Percentiles rank a stretch among this genome's conserved stretches.
Conservation (phyloP, 2,329 filamentous ascomycete species). For the Chrysosphaeria jannelii region DNA sequence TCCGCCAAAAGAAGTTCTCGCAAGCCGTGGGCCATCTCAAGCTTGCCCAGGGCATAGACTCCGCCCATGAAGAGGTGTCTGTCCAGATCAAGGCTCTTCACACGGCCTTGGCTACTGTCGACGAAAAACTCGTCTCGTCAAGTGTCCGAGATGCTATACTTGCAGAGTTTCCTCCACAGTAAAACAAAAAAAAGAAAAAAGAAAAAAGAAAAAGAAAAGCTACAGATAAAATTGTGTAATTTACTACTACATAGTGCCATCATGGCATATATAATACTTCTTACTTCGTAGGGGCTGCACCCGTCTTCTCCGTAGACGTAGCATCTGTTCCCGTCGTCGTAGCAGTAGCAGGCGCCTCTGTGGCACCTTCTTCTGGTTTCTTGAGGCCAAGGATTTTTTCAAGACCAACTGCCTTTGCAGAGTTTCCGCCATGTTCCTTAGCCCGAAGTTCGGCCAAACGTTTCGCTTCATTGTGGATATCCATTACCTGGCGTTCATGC, state of each 20-base stretch:
- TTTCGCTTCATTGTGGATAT: slow-evolving; percentile 76
- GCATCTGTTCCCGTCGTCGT: background rate
- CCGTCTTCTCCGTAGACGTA: too few species aligned
- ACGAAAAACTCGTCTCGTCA: too few species aligned
- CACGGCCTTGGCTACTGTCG: slow-evolving; percentile 22
- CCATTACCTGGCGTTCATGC: slow-evolving; percentile 64
- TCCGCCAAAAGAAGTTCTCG: slow-evolving; percentile 60
- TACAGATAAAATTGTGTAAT: too few species aligned
- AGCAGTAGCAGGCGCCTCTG: background rate
- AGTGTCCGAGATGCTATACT: too few species aligned
- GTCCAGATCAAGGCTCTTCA: slow-evolving; percentile 44
- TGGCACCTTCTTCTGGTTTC: slow-evolving; percentile 1
- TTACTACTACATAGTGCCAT: too few species aligned
- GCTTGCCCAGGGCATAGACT: slow-evolving; percentile 37
- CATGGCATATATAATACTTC: too few species aligned
- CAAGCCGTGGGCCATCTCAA: slow-evolving; percentile 68
- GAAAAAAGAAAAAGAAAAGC: too few species aligned
- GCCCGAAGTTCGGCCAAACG: slow-evolving; percentile 73
- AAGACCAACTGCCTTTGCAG: slow-evolving; percentile 26
- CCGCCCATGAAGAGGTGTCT: slow-evolving; percentile 40
- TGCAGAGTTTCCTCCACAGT: too few species aligned
- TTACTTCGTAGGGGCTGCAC: too few species aligned
- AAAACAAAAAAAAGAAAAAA: too few species aligned
- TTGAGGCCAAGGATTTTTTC: slow-evolving; percentile 22
- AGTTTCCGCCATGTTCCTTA: slow-evolving; percentile 24